Evolutionary conservation across 2,329 filamentous ascomycete genomes (phyloP), one percentile per base, ranked within the genome.

Genomic region (Triangularia setosa): DNA sequence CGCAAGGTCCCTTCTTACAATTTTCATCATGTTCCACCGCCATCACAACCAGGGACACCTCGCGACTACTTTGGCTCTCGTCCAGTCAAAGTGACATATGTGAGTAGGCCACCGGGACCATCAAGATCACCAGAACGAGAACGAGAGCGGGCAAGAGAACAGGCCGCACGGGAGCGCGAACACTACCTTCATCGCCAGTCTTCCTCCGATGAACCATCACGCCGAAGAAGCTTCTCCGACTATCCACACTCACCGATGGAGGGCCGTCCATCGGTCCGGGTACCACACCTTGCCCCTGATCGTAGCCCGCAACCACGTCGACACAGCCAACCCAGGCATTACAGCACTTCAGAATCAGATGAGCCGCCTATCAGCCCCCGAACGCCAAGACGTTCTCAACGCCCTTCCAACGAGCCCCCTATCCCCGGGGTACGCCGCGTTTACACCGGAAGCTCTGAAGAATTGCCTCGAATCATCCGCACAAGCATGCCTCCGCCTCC

Each of bases 201-300:
- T 27, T 75, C 76, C 28, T 75, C 78, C 0, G 74, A 74, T 8
- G 80, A 81, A 16, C 72, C 77, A n/a, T 78, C 80, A 44, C 77
- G 82, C 33, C 77, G 82, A 44, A 78, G 80, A 62, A 85, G 83
- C 73, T 81, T 83, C 71, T 83, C 83, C 2, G 83, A 85, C 63
- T 79, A 80, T 60, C 79, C 79, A 2, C 76, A 75, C 2, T 76
- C 77, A 1, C 74, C 75, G 2, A 75, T 18, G 71, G 64, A 67
- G 28, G 60, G 64, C n/a, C 71, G 64, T 6, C 58, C 58, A 53
- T 58, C 66, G 12, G 59, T 66, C 12, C 65, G 65, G 24, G 58
- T 65, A 21, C 64, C 72, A 21, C 73, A 81, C 61, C 68, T 79
- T 14, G 77, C 78, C 48, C 73, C 79, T 7, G 71, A 76, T 30